These are phyloP conservation scores for Dioscorea alata DNA, from an alignment of 106 monocot species.

Conservation along the genomic window DNA sequence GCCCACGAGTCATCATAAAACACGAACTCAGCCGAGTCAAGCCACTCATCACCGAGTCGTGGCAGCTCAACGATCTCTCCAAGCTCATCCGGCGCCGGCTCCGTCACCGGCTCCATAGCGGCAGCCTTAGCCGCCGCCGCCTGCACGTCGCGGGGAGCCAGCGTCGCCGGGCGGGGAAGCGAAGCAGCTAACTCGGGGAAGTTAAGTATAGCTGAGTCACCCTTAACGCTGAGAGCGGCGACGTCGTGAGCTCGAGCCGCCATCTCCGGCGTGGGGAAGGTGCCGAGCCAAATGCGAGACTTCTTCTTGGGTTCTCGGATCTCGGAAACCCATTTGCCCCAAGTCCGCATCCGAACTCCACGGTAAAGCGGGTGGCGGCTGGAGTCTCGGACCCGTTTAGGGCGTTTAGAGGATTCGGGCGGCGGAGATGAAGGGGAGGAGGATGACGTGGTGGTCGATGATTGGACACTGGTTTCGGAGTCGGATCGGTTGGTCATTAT, in stretches of 20 bases:
- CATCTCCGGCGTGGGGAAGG: conserved; percentile 58
- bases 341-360: conserved; percentile 48
- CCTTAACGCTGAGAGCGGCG: conserved; percentile 47
- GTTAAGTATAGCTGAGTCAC: conserved; percentile 33
- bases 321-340: conserved; percentile 68
- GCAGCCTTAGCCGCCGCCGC: conserved; percentile 67
- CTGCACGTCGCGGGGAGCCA: conserved; percentile 53
- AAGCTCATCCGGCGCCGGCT: conserved; percentile 60
- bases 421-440: no score
- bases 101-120: conserved; percentile 48
- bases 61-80: conserved; percentile 47
- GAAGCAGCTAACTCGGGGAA: conserved; percentile 34
- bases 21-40: conserved; percentile 12
- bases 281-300: conserved; percentile 55
- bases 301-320: conserved; percentile 61
- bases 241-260: conserved; percentile 51
- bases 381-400: conserved; percentile 9
- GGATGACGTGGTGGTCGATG: no score
- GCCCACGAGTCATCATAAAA: background rate
- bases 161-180: conserved; percentile 35
- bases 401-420: no score
- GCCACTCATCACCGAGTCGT: conserved; percentile 10
- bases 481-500: no score
- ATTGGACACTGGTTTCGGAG: no score
- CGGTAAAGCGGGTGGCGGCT: conserved; percentile 29